Evolutionary conservation across 2,329 filamentous ascomycete genomes (phyloP).

Genomic region (Aspergillus unguis): DNA sequence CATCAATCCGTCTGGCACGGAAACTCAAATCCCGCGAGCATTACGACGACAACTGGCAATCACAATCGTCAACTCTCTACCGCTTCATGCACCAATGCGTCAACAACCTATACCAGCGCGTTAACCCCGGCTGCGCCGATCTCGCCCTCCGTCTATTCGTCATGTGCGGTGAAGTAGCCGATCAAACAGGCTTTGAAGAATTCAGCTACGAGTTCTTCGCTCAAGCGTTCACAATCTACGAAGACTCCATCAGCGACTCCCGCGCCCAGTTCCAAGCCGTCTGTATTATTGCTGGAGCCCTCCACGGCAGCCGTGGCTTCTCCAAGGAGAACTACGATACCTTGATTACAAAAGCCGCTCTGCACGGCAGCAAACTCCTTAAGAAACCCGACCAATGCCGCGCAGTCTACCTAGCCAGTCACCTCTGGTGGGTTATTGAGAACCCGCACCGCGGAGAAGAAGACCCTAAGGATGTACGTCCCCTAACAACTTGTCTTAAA

Average conservation of each 20-base stretch:
- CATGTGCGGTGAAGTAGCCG: constrained; percentile 86
- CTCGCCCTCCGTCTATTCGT: constrained; percentile 86
- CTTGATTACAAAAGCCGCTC: constrained; percentile 92
- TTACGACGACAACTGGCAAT: constrained; percentile 70
- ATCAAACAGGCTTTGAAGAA: constrained; percentile 88
- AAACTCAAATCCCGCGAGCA: constrained; percentile 89
- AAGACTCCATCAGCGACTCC: constrained; percentile 92
- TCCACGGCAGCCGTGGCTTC: constrained; percentile 87
- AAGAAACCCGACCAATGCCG: constrained; percentile 98
- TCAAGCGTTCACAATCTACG: constrained; percentile 96
- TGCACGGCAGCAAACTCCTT: constrained; percentile 93
- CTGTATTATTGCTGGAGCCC: constrained; percentile 82
- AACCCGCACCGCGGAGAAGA: constrained; percentile 72
- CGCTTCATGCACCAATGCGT: constrained; percentile 92
- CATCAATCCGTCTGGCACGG: constrained; percentile 82
- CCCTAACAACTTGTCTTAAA: background rate
- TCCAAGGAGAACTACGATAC: constrained; percentile 98
- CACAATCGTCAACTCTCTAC: constrained; percentile 76
- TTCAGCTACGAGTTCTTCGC: constrained; percentile 98
- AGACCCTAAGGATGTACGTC: constrained; percentile 71
- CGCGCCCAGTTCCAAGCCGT: constrained; percentile 97
- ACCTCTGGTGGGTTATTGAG: constrained; percentile 96
- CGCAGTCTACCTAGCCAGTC: constrained; percentile 92
- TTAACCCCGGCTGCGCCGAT: constrained; percentile 78
- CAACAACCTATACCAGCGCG: constrained; percentile 81